Percentiles rank a stretch among this genome's conserved stretches.
These are phyloP conservation scores for Lachancea meyersii DNA, from an alignment of 805 yeast genomes.

Conservation along the genomic window DNA sequence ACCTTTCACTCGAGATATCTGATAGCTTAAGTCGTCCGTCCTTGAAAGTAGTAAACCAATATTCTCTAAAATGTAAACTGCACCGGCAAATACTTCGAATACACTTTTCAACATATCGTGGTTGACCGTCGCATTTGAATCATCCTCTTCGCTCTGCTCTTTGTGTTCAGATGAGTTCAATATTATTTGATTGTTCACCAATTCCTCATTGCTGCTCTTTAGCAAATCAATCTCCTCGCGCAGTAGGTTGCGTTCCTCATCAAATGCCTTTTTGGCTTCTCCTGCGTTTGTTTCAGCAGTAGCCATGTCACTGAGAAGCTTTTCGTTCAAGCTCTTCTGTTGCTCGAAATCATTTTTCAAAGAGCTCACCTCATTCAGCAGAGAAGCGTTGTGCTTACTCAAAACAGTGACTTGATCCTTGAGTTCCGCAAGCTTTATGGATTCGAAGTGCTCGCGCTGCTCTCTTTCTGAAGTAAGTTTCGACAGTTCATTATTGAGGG, in stretches of 20 bases:
- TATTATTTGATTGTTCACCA: not conserved
- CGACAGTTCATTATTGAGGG: conserved; percentile 25
- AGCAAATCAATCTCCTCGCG: conserved; percentile 42
- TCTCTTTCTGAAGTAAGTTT: conserved; percentile 23
- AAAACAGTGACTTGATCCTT: conserved; percentile 16
- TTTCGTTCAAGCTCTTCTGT: conserved; percentile 45
- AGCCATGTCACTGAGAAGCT: conserved; percentile 61
- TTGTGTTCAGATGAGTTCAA: not conserved
- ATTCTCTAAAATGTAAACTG: conserved; percentile 58
- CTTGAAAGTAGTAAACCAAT: conserved; percentile 57
- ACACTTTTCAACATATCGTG: conserved; percentile 10
- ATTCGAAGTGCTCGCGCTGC: conserved; percentile 4
- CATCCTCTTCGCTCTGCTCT: not conserved
- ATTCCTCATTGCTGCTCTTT: conserved; percentile 26
- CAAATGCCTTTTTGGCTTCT: conserved; percentile 45
- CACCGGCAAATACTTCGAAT: conserved; percentile 38
- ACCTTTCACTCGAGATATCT: conserved; percentile 76
- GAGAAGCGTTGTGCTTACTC: conserved; percentile 11
- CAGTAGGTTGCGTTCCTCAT: conserved; percentile 45
- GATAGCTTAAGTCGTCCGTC: conserved; percentile 34
- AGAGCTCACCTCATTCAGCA: conserved; percentile 12
- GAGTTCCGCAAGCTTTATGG: conserved; percentile 1
- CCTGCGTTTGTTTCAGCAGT: conserved; percentile 55
- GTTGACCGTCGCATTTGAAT: conserved; percentile 2
- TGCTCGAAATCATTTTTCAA: conserved; percentile 19